phyloP scores from a whole-genome alignment of 2,329 filamentous ascomycete genomes.

The Coniochaeta pulveracea region DNA sequence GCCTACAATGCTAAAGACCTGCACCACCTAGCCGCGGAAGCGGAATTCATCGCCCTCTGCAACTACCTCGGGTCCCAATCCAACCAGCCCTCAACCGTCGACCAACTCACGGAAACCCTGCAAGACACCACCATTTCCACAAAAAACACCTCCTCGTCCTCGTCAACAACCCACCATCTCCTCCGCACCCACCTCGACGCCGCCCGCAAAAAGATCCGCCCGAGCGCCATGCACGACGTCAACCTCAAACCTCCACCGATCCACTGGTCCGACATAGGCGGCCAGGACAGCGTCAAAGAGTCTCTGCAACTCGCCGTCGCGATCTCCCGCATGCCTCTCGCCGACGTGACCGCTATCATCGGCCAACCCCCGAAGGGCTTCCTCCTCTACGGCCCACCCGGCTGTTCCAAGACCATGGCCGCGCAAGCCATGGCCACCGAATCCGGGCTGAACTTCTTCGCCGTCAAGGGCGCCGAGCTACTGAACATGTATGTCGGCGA shows the following conservation, averaged over 20 bases:
- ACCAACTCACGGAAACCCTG: not conserved
- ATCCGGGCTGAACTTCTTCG: slow-evolving; percentile 84
- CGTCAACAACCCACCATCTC: slow-evolving; percentile 20
- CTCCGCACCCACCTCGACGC: slow-evolving; percentile 43
- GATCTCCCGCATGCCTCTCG: slow-evolving; percentile 20
- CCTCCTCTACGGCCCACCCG: slow-evolving; percentile 82
- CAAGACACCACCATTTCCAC: not conserved
- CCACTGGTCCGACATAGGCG: slow-evolving; percentile 79
- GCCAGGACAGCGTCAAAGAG: slow-evolving; percentile 65
- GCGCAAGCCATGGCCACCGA: slow-evolving; percentile 88
- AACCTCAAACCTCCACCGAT: slow-evolving; percentile 81
- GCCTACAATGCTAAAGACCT: slow-evolving; percentile 79
- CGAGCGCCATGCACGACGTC: slow-evolving; percentile 81
- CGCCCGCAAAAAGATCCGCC: slow-evolving; percentile 59
- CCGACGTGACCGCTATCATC: slow-evolving; percentile 22
- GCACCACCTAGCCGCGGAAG: slow-evolving; percentile 46
- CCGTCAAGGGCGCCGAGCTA: slow-evolving; percentile 86
- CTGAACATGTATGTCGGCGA: slow-evolving; percentile 97
- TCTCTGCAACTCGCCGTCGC: slow-evolving; percentile 40
- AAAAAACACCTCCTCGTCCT: not conserved
- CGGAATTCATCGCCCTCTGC: slow-evolving; percentile 20
- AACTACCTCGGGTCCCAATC: slow-evolving; percentile 20
- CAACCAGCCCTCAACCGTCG: slow-evolving; percentile 9
- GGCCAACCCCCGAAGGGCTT: slow-evolving; percentile 64
- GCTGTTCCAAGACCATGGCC: slow-evolving; percentile 88